These are phyloP conservation scores for Rheum nobile DNA, from an alignment of 148 eudicot species.

Conservation along the genomic window DNA sequence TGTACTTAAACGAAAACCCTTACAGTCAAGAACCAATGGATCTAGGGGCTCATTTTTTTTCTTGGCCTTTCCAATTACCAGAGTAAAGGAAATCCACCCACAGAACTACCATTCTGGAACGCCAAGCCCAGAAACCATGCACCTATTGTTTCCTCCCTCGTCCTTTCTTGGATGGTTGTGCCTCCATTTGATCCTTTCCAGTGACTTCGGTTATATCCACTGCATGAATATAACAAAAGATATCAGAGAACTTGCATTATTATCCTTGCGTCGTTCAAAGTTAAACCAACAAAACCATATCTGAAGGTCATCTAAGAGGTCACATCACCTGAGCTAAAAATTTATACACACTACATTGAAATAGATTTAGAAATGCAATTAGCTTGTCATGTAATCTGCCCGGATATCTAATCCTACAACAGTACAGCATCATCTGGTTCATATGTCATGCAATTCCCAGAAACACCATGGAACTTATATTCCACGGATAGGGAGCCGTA, in stretches of 20 bases:
- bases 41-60: background rate
- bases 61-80: background rate
- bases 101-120: background rate
- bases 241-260: background rate
- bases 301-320: background rate
- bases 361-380: background rate
- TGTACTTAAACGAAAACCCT: background rate
- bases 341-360: background rate
- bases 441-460: background rate
- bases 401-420: background rate
- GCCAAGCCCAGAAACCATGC: background rate
- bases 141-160: conserved; percentile 81
- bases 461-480: background rate
- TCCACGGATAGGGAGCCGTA: background rate
- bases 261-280: background rate
- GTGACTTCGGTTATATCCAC: conserved; percentile 79
- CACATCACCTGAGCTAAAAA: background rate
- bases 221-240: conserved; percentile 17
- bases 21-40: background rate
- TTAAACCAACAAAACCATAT: background rate
- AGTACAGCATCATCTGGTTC: background rate
- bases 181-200: conserved; percentile 71
- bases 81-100: background rate
- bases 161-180: conserved; percentile 78
- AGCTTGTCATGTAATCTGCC: background rate